Evolutionary conservation across 2,329 filamentous ascomycete species (phyloP), one percentile per base, ranked within the genome.

Genomic region (Trichophyton schoenleinii): DNA sequence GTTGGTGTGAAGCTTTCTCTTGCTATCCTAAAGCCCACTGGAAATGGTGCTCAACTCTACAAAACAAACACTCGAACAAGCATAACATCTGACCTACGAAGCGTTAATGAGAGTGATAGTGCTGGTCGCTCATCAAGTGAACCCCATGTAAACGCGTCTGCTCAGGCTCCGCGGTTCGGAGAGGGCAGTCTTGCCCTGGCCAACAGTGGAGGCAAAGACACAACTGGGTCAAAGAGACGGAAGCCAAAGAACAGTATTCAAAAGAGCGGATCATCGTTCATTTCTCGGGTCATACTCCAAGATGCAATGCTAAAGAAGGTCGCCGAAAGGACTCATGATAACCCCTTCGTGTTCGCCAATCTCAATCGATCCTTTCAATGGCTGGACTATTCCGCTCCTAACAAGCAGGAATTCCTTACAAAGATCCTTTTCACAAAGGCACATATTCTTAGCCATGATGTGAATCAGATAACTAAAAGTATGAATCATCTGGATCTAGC

Each of bases 161-260:
- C 63, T 62, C 75, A 72, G 49, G 72, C 73, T 46, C 87, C 88
- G 0, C 83, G 87, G 0, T 96, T 96, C 73, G 92, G 92, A 6
- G 89, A 94, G 68, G 88, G 88, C 60, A 97, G 96, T 71, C 81
- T 86, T 5, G 81, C 89, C 28, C 79, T 97, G 34, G 78, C 81
- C 9, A 71, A 83, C 2, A 79, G 80, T 18, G 79, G 81, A 34
- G 90, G 89, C 69, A 89, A 91, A 69, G 81, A 83, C 46, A 85
- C 83, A 65, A 79, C 81, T 64, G 77, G 78, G 8, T 71, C 78
- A 25, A 96, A 96, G 79, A 83, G 85, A 71, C 84, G 87, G 70
- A 99, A 99, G 73, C 94, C 94, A 1, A 99, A 97, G 80, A 97
- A 92, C 75, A 97, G 95, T 73, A 94, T 99, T 73, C 86, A 92